Conservation (phyloP, 164 flowering plant species). For the Aristolochia fimbriata region DNA sequence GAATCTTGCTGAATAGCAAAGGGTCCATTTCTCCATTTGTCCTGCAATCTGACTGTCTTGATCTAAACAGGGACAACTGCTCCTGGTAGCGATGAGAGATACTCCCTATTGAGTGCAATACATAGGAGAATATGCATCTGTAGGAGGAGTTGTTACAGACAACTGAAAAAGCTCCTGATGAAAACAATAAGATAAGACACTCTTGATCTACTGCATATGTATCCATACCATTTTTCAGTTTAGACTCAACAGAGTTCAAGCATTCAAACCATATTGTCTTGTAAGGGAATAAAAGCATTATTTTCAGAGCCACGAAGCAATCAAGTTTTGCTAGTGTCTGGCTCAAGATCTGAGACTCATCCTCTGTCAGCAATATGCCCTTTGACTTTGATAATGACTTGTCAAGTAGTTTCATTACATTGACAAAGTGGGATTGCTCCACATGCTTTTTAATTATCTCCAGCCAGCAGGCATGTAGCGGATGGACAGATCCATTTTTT, state of each 20-base stretch:
- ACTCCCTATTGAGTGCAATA: conserved; percentile 58
- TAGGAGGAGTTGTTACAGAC: conserved; percentile 36
- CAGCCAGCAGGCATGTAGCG: conserved; percentile 77
- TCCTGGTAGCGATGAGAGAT: conserved; percentile 52
- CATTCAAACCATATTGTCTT: conserved; percentile 45
- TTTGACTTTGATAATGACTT: conserved; percentile 26
- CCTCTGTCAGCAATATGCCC: conserved; percentile 41
- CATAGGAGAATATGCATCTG: conserved; percentile 43
- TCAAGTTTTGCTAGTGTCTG: conserved; percentile 27
- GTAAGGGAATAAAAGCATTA: conserved; percentile 58
- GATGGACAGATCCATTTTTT: conserved; percentile 34
- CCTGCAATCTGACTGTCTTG: conserved; percentile 5
- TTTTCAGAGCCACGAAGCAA: conserved; percentile 56
- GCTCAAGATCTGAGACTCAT: conserved; percentile 37
- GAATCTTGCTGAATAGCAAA: conserved; percentile 32
- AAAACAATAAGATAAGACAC: conserved; percentile 46
- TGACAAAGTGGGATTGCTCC: conserved; percentile 22
- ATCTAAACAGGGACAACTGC: conserved; percentile 17
- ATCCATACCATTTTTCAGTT: conserved; percentile 43
- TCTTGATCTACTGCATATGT: conserved; percentile 30
- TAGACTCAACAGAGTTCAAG: conserved; percentile 50
- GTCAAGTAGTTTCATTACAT: conserved; percentile 48
- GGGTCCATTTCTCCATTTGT: conserved; percentile 4
- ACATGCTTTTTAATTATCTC: conserved; percentile 44
- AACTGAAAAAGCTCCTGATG: conserved; percentile 46